phyloP scores from a whole-genome alignment of 1,139 yeast species.

The Torulaspora pretoriensis region DNA sequence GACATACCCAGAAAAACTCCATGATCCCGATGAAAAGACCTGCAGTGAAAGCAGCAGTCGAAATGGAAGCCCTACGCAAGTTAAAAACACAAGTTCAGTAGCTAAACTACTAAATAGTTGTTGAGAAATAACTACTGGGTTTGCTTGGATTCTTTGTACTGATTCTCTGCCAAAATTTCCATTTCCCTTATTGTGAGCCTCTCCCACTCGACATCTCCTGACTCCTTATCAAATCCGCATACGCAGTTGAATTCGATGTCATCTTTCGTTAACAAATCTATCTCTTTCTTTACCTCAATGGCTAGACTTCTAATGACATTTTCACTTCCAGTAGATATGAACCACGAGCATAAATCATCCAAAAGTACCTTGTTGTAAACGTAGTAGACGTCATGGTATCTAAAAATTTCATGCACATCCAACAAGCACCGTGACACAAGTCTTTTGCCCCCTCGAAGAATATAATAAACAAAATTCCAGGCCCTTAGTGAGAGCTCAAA shows the following conservation, averaged over 20 bases:
- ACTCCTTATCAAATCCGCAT: slow-evolving; percentile 26
- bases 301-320: slow-evolving; percentile 59
- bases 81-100: slow-evolving; percentile 16
- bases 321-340: slow-evolving; percentile 49
- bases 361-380: slow-evolving; percentile 78
- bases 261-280: slow-evolving; percentile 19
- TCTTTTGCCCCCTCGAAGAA: slow-evolving; percentile 66
- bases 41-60: slow-evolving; percentile 34
- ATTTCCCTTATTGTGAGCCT: slow-evolving; percentile 30
- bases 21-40: slow-evolving; percentile 29
- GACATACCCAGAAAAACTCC: slow-evolving; percentile 9
- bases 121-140: not conserved
- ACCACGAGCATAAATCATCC: slow-evolving; percentile 79
- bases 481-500: slow-evolving; percentile 54
- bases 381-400: slow-evolving; percentile 82
- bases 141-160: slow-evolving; percentile 12
- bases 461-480: slow-evolving; percentile 72
- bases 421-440: slow-evolving; percentile 57
- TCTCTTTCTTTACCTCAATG: slow-evolving; percentile 48
- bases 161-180: slow-evolving; percentile 27
- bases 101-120: slow-evolving; percentile 26
- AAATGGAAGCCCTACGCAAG: slow-evolving; percentile 19
- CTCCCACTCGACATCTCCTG: slow-evolving; percentile 29
- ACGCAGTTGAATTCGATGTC: slow-evolving; percentile 28
- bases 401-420: slow-evolving; percentile 64